Conservation (phyloP, 176 grass and related monocot species). For the Aegilops sharonensis region DNA sequence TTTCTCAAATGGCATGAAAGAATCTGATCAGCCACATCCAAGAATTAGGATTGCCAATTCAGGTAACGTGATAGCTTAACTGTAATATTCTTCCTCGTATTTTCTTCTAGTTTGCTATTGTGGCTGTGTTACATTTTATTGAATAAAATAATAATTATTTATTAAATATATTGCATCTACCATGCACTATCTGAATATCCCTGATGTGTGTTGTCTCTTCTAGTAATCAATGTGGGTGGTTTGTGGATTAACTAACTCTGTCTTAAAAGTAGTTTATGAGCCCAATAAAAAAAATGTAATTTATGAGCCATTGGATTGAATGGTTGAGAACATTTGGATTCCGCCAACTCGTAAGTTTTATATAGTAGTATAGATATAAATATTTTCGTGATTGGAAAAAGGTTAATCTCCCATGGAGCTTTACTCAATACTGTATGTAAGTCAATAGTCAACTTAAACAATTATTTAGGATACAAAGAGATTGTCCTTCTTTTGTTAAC, state of each 20-base stretch:
- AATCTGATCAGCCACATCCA: constrained; percentile 80
- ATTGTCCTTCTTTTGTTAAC: not conserved
- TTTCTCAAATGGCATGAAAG: constrained; percentile 97
- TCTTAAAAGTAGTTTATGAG: not conserved
- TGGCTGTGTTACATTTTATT: not conserved
- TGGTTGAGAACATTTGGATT: not conserved
- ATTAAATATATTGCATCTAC: not conserved
- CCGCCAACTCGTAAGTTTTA: not conserved
- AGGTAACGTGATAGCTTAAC: constrained; percentile 49
- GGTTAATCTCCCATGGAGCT: not conserved
- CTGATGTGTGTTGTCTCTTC: not conserved
- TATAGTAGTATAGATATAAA: not conserved
- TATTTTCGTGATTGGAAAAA: not conserved
- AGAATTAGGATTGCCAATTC: constrained; percentile 83
- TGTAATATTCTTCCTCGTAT: not conserved
- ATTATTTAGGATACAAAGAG: not conserved
- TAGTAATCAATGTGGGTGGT: not conserved
- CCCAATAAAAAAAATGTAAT: not conserved
- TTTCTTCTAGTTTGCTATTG: not conserved
- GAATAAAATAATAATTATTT: not conserved
- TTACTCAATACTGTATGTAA: not conserved
- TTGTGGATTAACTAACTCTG: too few relatives aligned
- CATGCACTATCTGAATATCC: too few relatives aligned
- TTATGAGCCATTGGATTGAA: not conserved
- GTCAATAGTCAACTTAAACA: not conserved